Evolutionary conservation across 164 flowering plant species (phyloP), one percentile per base, ranked within the genome.

Genomic region (Nymphaea colorata): DNA sequence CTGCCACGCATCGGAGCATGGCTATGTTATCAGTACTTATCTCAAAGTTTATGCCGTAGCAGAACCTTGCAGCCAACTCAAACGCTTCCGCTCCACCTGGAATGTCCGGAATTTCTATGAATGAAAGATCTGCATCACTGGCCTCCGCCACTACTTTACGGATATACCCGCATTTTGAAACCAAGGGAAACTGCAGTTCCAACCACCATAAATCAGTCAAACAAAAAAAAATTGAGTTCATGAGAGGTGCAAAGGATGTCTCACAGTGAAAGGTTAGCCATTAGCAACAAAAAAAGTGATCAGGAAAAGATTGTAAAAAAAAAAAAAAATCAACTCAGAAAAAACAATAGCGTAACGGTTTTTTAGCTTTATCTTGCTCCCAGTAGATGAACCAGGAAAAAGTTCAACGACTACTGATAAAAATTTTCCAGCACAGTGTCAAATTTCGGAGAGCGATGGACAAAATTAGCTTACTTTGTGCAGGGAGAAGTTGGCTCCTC

Each of bases 11-110:
- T 11, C 94, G 78, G n/a, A 92, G 87, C 79, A 75, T 70, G 8
- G 91, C 91, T 16, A 93, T 83, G 82, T 95, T 95, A 62, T 86
- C 91, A 10, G 82, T 78, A 69, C 76, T 72, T 42, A 95, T 86
- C 77, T 92, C 98, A 59, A 95, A 92, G 68, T 92, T 92, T 65
- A 90, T 83, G 3, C 97, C 99, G 70, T 95, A 95, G 66, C 98
- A 92, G 80, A 95, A 95, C 62, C 86, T 89, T 0, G 93, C 89
- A 4, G 96, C 96, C 0, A 90, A 80, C 67, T 92, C 96, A 68
- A 95, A 89, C 65, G 87, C 88, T 67, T 87, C 95, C 36, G 84
- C 79, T 6, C 97, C 99, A 5, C 99, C 99, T 0, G 97, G 98
- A 64, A 87, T 16, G 36, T 87, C 85, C 3, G 81, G 85, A 59